A percentile compares a stretch with the other conserved stretches of the same genome.
These are phyloP conservation scores for Passiflora organensis DNA, from an alignment of 345 rosid species.

Conservation along the genomic window DNA sequence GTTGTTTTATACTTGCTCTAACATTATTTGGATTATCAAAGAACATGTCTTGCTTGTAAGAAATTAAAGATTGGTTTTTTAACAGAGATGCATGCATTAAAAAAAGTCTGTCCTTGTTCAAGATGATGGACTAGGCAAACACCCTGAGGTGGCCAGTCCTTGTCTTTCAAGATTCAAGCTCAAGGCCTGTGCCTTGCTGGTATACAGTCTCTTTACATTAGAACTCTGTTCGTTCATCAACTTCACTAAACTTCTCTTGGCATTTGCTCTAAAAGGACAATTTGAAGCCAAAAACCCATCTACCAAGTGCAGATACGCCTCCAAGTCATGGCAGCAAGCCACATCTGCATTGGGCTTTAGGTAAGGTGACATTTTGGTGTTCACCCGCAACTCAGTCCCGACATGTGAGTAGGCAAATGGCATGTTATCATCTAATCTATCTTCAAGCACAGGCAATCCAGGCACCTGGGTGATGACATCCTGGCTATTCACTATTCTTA, in stretches of 20 bases:
- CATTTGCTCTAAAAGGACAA: constrained; percentile 83
- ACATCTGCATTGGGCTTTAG: constrained; percentile 30
- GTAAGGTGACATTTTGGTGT: constrained; percentile 24
- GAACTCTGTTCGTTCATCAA: constrained; percentile 67
- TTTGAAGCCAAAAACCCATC: constrained; percentile 72
- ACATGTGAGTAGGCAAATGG: constrained; percentile 27
- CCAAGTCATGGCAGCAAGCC: constrained; percentile 33
- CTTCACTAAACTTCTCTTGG: constrained; percentile 79
- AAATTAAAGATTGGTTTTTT: too few species aligned
- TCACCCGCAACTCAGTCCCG: constrained; percentile 22
- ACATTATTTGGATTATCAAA: too few species aligned
- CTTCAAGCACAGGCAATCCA: constrained; percentile 20
- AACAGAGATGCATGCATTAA: too few species aligned
- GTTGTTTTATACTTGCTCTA: too few species aligned
- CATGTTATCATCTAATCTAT: not conserved
- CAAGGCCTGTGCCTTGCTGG: constrained; percentile 53
- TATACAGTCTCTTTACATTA: constrained; percentile 76
- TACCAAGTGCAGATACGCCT: constrained; percentile 39
- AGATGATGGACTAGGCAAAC: constrained; percentile 60
- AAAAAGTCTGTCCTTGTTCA: not conserved
- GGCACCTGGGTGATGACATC: constrained; percentile 27
- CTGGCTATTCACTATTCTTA: constrained; percentile 25
- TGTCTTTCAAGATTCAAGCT: constrained; percentile 38
- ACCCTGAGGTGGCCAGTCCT: constrained; percentile 23
- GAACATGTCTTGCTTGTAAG: too few species aligned